Base-by-base conservation (phyloP, 345 rosid species). In the Salix arbutifolia region DNA sequence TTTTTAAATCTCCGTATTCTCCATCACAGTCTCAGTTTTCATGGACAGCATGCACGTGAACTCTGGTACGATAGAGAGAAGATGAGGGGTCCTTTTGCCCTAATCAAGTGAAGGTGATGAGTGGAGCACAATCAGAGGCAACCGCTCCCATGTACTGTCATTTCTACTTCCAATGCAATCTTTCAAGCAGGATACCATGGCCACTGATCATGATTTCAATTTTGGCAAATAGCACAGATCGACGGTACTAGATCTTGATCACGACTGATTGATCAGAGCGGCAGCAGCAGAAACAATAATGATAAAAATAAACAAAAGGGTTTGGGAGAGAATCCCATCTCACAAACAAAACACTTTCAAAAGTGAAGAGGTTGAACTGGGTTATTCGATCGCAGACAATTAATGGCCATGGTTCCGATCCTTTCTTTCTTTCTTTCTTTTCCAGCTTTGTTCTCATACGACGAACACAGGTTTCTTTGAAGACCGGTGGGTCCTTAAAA, bases 131-230 rank as follows among this genome's bases (percentile, higher is more conserved):
- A 38, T 67, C 3, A 21, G 28, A 38, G 28, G 30, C 70, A 26
- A n/a, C 48, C 70, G 21, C 21, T 14, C 71, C n/a, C 53, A 38
- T 68, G 71, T 2, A 5, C 52, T 23, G 71, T 38, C 48, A 40
- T 26, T 12, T 33, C 26, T 6, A 31, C 37, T 65, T 68, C 16
- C 12, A 52, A 74, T 71, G 56, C 74, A 71, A 70, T 76, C 83
- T 58, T 76, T 68, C 40, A 16, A 25, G 52, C 67, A 68, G 74
- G 23, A 11, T 56, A 8, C 26, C 4, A 25, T 8, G 44, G 6
- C 50, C 50, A 14, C 13, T 5, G 4, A 46, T 46, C 4, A 13
- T 13, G 50, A 46, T 46, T 46, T 46, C 50, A 46, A 11, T 46
- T 46, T 46, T 23, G 64, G 64, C 64, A 58, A 23, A 25, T n/a